Evolutionary conservation across 371 early-diverging fungal genomes (phyloP).

Genomic region (Mucor plumbeus): DNA sequence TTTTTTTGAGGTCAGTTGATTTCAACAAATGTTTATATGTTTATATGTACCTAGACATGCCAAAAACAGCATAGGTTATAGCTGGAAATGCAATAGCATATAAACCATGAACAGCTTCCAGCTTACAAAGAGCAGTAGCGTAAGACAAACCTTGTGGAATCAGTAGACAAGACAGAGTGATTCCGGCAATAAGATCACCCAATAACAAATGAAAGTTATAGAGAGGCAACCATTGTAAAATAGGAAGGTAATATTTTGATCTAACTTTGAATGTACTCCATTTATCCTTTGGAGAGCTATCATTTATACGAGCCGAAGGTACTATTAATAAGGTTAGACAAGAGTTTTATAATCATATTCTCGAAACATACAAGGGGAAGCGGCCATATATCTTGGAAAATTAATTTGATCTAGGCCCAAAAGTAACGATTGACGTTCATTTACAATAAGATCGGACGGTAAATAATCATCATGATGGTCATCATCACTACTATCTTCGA

Average conservation of each 20-base stretch:
- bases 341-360: neutral
- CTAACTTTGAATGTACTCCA: slow-evolving; percentile 58
- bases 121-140: slow-evolving; percentile 80
- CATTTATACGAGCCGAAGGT: slow-evolving; percentile 38
- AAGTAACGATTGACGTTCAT: slow-evolving; percentile 23
- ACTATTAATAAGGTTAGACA: slow-evolving; percentile 19
- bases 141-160: slow-evolving; percentile 92
- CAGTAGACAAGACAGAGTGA: slow-evolving; percentile 87
- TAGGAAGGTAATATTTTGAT: slow-evolving; percentile 89
- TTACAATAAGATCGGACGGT: slow-evolving; percentile 24
- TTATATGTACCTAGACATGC: slow-evolving; percentile 77
- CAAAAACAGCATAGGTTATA: slow-evolving; percentile 88
- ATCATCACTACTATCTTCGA: slow-evolving; percentile 31
- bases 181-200: slow-evolving; percentile 83
- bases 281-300: slow-evolving; percentile 38
- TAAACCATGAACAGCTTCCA: slow-evolving; percentile 88
- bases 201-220: slow-evolving; percentile 62
- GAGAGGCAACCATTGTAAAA: slow-evolving; percentile 85
- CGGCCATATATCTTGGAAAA: slow-evolving; percentile 34
- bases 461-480: slow-evolving; percentile 5
- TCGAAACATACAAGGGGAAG: slow-evolving; percentile 34
- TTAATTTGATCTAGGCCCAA: slow-evolving; percentile 27
- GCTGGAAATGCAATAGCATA: slow-evolving; percentile 85
- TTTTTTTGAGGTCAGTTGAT: neutral
- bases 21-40: neutral